Conservation (phyloP, 257 asterid species). For the Rhazya stricta region DNA sequence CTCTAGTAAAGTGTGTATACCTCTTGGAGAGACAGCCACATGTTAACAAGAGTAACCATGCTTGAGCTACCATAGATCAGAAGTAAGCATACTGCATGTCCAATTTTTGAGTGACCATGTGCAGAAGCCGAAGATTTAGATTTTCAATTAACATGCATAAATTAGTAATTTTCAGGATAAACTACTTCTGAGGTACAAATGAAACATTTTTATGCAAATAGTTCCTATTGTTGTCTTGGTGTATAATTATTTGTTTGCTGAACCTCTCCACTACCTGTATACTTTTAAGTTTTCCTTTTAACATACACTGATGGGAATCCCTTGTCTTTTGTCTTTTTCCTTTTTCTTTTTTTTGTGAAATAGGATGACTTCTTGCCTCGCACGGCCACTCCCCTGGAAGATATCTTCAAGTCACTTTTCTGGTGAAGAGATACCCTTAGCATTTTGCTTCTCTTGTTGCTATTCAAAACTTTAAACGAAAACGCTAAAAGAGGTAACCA, state of each 20-base stretch:
- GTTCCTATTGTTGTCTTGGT: neutral
- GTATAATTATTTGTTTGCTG: neutral
- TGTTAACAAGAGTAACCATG: neutral
- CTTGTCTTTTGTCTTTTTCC: neutral
- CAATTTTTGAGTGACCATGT: neutral
- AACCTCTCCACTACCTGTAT: neutral
- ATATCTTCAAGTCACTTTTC: slow-evolving; percentile 80
- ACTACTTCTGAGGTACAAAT: neutral
- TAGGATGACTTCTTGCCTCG: slow-evolving; percentile 94
- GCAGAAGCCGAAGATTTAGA: neutral
- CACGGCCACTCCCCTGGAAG: slow-evolving; percentile 92
- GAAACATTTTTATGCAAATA: neutral
- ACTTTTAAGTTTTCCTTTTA: neutral
- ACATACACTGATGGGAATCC: neutral
- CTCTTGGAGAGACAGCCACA: neutral
- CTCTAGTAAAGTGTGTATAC: neutral
- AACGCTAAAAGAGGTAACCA: neutral
- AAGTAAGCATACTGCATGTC: neutral
- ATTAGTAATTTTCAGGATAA: neutral
- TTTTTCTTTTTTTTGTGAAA: slow-evolving; percentile 19
- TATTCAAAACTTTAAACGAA: neutral
- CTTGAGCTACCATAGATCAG: neutral
- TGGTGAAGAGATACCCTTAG: slow-evolving; percentile 41
- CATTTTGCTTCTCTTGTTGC: slow-evolving; percentile 10
- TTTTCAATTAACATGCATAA: neutral